A percentile compares a stretch with the other conserved stretches of the same genome.
phyloP scores from a whole-genome alignment of 305 asterid genomes.

The Fraxinus sp. region DNA sequence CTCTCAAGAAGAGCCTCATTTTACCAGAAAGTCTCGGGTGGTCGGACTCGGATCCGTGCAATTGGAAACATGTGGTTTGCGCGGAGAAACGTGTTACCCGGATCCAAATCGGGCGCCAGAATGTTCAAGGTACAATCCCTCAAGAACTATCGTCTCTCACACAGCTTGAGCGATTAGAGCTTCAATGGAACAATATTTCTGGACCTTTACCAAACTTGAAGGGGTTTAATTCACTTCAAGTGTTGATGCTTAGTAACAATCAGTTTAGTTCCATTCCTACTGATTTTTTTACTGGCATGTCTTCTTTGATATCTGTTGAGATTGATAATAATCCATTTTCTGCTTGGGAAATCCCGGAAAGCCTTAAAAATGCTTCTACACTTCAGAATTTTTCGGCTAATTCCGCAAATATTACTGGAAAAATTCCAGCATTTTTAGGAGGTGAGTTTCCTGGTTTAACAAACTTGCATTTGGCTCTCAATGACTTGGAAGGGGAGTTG shows the following conservation, averaged over 20 bases:
- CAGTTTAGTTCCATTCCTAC: conserved; percentile 60
- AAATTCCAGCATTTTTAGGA: conserved; percentile 58
- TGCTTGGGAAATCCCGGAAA: conserved; percentile 68
- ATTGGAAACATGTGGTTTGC: conserved; percentile 66
- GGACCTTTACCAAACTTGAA: conserved; percentile 76
- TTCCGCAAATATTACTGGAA: conserved; percentile 69
- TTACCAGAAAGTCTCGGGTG: conserved; percentile 50
- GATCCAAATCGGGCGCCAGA: conserved; percentile 77
- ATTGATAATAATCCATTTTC: conserved; percentile 69
- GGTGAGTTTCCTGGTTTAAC: conserved; percentile 67
- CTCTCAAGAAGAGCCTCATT: conserved; percentile 62
- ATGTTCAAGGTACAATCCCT: conserved; percentile 75
- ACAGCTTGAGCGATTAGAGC: conserved; percentile 69
- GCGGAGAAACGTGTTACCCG: conserved; percentile 67
- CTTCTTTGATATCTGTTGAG: conserved; percentile 70
- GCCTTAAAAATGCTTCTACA: conserved; percentile 62
- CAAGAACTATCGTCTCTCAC: conserved; percentile 53
- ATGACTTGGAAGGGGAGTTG: conserved; percentile 67
- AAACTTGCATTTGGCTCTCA: conserved; percentile 78
- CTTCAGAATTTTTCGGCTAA: conserved; percentile 79
- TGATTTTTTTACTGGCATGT: conserved; percentile 77
- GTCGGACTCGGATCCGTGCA: conserved; percentile 87
- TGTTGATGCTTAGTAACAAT: conserved; percentile 67
- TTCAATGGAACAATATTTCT: conserved; percentile 74
- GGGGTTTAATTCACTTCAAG: conserved; percentile 59